Base-by-base conservation (phyloP, 495 filamentous ascomycete species). In the Jackrogersella minutella region DNA sequence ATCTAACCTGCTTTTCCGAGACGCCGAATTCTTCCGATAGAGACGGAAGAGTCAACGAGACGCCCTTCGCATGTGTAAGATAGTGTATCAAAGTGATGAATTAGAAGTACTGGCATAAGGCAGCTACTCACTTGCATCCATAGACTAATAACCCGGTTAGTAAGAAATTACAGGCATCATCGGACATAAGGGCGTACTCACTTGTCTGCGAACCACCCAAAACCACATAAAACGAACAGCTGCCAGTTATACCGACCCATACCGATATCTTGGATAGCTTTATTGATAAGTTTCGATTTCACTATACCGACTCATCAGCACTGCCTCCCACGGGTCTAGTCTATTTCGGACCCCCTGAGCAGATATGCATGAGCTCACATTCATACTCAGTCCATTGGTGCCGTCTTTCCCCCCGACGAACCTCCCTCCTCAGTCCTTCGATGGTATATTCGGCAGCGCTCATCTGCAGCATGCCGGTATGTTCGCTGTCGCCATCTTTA, bases 161-260 rank as follows among this genome's bases (percentile, higher is more conserved):
- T 26, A 53, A 30, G n/a, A 14, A 17, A 9, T 43, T 7, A 1
- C 1, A 7, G 10, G 16, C 30, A 2, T 57, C 57, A 65, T 40
- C 2, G 14, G 16, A 26, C 1, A 33, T 40, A 26, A 10, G 28
- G 11, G 19, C 2, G 11, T 17, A 71, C 78, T 78, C 60, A 85
- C 80, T 86, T 86, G 64, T 86, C 84, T 1, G 81, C 81, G 72
- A 84, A 82, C 85, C 84, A 94, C 13, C 91, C 92, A 76, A 92
- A 94, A 0, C 92, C 92, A 63, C 90, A 92, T 0, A 96, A 82
- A 46, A 87, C 81, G 75, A 96, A 95, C 10, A 95, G 77, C 68
- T 91, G 83, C 91, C 90, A 94, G 70, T 96, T 91, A 68, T 95
- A 96, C 31, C 82, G 81, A 39, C 92, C 92, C 88, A 94, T 95